These are phyloP conservation scores for Gossypium anomalum DNA, from an alignment of 345 rosid species.

Conservation along the genomic window DNA sequence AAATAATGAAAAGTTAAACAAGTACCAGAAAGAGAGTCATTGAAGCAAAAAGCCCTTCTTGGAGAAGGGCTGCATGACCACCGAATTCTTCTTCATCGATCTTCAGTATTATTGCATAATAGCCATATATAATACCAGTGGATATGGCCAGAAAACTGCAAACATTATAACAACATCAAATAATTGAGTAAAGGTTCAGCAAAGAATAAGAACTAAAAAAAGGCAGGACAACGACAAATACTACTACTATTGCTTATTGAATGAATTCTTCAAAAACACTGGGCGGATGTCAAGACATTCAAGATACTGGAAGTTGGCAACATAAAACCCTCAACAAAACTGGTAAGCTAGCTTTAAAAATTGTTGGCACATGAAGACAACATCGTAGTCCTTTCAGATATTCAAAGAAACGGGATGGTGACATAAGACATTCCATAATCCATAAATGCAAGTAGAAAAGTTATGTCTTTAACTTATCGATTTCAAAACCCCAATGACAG, in stretches of 20 bases:
- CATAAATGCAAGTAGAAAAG: not conserved
- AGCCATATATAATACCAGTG: conserved; percentile 73
- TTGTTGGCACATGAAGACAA: not conserved
- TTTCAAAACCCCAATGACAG: not conserved
- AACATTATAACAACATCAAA: conserved; percentile 21
- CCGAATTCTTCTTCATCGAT: conserved; percentile 92
- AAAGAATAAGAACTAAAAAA: not conserved
- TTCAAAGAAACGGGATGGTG: not conserved
- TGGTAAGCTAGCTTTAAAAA: not conserved
- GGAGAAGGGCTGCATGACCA: conserved; percentile 89
- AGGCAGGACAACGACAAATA: not conserved
- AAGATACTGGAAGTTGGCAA: not conserved
- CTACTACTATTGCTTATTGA: not conserved
- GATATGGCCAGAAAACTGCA: conserved; percentile 70
- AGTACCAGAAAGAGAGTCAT: conserved; percentile 82
- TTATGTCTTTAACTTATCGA: not conserved
- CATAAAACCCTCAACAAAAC: not conserved
- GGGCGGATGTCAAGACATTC: not conserved
- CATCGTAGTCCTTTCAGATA: not conserved
- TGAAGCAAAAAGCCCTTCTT: conserved; percentile 91
- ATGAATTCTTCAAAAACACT: not conserved
- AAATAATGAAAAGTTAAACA: not conserved
- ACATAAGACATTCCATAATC: not conserved
- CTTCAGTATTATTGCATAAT: conserved; percentile 78
- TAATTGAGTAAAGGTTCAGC: not conserved